Percentiles rank a stretch among this genome's conserved stretches.
These are phyloP conservation scores for Physcomitrellopsis africana DNA, from an alignment of 225 moss, liverwort and hornwort species.

Conservation along the genomic window DNA sequence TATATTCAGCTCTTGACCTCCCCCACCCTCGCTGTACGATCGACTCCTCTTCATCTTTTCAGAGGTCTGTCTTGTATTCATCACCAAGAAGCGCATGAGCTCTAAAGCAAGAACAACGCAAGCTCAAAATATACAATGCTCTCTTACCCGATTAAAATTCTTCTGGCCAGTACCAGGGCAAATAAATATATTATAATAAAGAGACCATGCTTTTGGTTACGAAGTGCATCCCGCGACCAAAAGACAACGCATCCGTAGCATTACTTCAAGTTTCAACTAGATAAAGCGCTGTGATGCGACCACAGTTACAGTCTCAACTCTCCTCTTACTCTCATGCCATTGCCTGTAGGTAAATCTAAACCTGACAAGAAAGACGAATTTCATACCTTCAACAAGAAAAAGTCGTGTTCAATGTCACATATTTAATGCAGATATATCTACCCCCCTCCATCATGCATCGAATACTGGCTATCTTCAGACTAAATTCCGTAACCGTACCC, in stretches of 20 bases:
- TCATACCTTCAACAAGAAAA: conserved; percentile 16
- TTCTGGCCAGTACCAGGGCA: neutral
- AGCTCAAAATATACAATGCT: conserved; percentile 18
- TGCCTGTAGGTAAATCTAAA: conserved; percentile 31
- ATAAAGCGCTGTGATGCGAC: neutral
- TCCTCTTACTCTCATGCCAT: conserved; percentile 27
- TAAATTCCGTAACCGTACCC: conserved; percentile 18
- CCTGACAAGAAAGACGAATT: neutral
- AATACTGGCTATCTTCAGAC: conserved; percentile 15
- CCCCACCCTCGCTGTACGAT: conserved; percentile 62
- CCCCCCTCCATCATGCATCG: neutral
- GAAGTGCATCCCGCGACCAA: neutral
- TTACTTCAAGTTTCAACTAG: neutral
- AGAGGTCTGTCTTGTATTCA: conserved; percentile 33
- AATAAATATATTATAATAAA: conserved; percentile 2
- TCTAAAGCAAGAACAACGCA: conserved; percentile 7
- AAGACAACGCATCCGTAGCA: neutral
- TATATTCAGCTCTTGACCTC: conserved; percentile 45
- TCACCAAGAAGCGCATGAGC: conserved; percentile 43
- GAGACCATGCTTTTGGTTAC: neutral
- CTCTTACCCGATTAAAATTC: conserved; percentile 4
- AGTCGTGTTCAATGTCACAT: conserved; percentile 14
- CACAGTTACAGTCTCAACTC: neutral
- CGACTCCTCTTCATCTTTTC: conserved; percentile 61
- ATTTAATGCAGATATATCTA: neutral